Base-by-base conservation (phyloP, 805 yeast species). In the Starmerella potacharoeniae region DNA sequence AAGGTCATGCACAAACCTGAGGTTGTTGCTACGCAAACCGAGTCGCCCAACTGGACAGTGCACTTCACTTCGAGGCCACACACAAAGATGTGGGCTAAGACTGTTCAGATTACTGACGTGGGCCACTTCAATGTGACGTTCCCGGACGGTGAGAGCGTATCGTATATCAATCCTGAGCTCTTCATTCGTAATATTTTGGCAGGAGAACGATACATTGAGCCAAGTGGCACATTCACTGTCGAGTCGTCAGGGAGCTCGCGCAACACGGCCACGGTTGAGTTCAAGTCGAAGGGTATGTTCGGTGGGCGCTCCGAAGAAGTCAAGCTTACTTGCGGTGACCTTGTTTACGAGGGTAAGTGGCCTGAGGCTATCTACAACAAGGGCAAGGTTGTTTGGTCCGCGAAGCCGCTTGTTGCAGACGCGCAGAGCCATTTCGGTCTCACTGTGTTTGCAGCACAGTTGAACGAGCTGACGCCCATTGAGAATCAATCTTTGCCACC, bases 81-180 rank as follows among this genome's bases (percentile, higher is more conserved):
- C 50, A 96, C 90, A 64, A 88, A 89, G 67, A 86, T 87, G 64
- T 91, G 97, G 95, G 97, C 97, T 50, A 93, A 91, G 70, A 82
- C 90, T 31, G 81, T 86, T 7, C 97, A 93, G 67, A 72, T 93
- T 55, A 77, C 78, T 48, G 86, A 87, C 60, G 80, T 77, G 45
- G 98, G 98, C 40, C 73, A 73, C 13, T 72, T 84, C 4, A 77
- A 75, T 46, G 72, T 93, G 40, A 73, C 74, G 2, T 72, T 83
- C 46, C 63, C 72, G 2, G 75, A 83, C 0, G 89, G 87, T 1
- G 95, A 86, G 63, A 73, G 72, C 10, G 86, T 82, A 64, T 79
- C 81, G 58, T 93, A 95, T 91, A 67, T 74, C 22, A 90, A 83
- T 60, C 97, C 98, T 7, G 81, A 85, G 1, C 82, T 95, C 0